Evolutionary conservation across 2,329 filamentous ascomycete species (phyloP), one percentile per base, ranked within the genome.

Genomic region (Stemphylium beticola): DNA sequence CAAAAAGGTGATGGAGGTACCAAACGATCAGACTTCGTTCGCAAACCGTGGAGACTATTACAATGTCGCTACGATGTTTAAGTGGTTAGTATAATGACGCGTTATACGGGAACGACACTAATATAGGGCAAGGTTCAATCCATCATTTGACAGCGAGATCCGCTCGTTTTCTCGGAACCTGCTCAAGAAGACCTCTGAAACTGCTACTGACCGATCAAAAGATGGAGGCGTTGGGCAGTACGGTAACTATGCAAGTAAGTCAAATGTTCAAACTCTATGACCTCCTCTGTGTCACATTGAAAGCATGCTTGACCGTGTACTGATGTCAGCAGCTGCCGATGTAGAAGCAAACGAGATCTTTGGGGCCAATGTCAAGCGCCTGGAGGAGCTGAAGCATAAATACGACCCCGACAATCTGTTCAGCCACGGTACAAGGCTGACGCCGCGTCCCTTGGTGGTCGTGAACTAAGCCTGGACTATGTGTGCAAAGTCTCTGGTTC

Each of bases 341-440:
- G 67, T 67, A 2, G 60, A 60, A 2, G 67, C 69, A 1, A 62
- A 61, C 17, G 66, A 70, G 2, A 62, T 74, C 7, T 75, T 69
- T 44, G 73, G 73, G 3, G 60, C 50, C 3, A 74, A 74, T 50
- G 65, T 69, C n/a, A 66, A 65, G 55, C 63, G 62, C 18, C 52
- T 75, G 11, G 60, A 61, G 41, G 67, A 73, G 42, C 39, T 75
- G 51, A 74, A 75, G 63, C 49, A 65, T 12, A 73, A 71, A 57
- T 74, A 71, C 24, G 72, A 75, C 54, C 70, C 71, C 0, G 65
- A 68, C 1, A 73, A 73, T 42, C 24, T 73, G 32, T 75, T 75
- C 52, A 66, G 63, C 31, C 50, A 67, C 32, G 69, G 66, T 2
- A 68, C 65, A 4, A 66, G 58, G 48, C 51, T 71, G 36, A 62